A percentile compares a stretch with the other conserved stretches of the same genome.
Evolutionary conservation across 2,329 filamentous ascomycete genomes (phyloP).

Genomic region (Aspergillus sp.): DNA sequence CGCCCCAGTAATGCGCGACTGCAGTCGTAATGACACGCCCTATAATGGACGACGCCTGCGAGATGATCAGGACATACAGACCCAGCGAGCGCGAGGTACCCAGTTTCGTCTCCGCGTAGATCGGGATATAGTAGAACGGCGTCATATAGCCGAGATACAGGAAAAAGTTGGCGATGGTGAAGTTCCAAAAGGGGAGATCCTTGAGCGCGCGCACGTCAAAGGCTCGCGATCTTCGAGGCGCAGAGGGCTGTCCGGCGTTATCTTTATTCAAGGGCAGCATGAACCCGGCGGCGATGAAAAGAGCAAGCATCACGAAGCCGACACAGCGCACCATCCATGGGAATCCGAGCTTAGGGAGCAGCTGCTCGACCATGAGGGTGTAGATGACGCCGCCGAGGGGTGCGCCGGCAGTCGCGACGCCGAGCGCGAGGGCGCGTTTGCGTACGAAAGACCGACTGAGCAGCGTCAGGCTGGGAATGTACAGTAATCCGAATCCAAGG

Average conservation of each 20-base stretch:
- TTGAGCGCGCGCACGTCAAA: slow-evolving; percentile 49
- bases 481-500: slow-evolving; percentile 43
- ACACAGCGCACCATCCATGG: slow-evolving; percentile 59
- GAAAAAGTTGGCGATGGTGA: slow-evolving; percentile 33
- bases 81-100: slow-evolving; percentile 39
- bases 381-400: slow-evolving; percentile 61
- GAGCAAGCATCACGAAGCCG: slow-evolving; percentile 61
- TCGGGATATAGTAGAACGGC: slow-evolving; percentile 45
- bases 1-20: slow-evolving; percentile 56
- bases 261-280: background rate
- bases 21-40: slow-evolving; percentile 57
- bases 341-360: slow-evolving; percentile 56
- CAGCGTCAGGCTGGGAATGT: slow-evolving; percentile 25
- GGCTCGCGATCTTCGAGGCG: slow-evolving; percentile 25
- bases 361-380: slow-evolving; percentile 59
- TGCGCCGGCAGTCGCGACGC: slow-evolving; percentile 55
- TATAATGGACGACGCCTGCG: slow-evolving; percentile 58
- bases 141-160: slow-evolving; percentile 50
- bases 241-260: background rate
- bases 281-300: background rate
- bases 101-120: slow-evolving; percentile 32
- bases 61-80: slow-evolving; percentile 60
- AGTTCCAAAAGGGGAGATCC: slow-evolving; percentile 46
- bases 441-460: slow-evolving; percentile 54
- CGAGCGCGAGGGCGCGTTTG: slow-evolving; percentile 54